Evolutionary conservation across 306 rosid species (phyloP).

Genomic region (Mucuna pruriens): DNA sequence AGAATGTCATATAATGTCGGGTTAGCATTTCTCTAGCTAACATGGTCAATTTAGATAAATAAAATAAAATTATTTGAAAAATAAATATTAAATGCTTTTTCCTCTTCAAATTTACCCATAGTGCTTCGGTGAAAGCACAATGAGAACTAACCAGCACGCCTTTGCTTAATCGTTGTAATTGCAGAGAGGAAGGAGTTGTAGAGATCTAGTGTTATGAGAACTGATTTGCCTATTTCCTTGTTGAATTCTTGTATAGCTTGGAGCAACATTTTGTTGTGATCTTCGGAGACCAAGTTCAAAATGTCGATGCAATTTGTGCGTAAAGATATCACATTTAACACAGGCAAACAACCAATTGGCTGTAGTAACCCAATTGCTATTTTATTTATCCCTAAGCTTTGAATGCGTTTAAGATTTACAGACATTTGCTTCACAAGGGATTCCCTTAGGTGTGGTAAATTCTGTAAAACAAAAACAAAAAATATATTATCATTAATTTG

Average conservation of each 20-base stretch:
- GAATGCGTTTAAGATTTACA: constrained; percentile 46
- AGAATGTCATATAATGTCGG: neutral
- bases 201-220: constrained; percentile 50
- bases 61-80: neutral
- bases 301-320: constrained; percentile 7
- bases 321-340: neutral
- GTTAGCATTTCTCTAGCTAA: neutral
- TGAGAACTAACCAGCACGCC: constrained; percentile 11
- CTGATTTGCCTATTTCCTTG: constrained; percentile 3
- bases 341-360: constrained; percentile 59
- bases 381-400: constrained; percentile 43
- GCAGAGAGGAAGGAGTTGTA: constrained; percentile 37
- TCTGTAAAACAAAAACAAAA: constrained; percentile 26
- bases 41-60: neutral
- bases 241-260: constrained; percentile 42
- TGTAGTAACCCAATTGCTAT: constrained; percentile 47
- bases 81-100: neutral
- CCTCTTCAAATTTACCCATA: neutral
- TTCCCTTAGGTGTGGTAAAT: constrained; percentile 23
- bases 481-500: neutral
- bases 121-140: neutral
- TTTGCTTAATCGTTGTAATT: constrained; percentile 24
- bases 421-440: constrained; percentile 47
- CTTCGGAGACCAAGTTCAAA: constrained; percentile 33
- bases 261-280: constrained; percentile 49